These are phyloP conservation scores for Oemleria cerasiformis DNA, from an alignment of 306 rosid species.

Conservation along the genomic window DNA sequence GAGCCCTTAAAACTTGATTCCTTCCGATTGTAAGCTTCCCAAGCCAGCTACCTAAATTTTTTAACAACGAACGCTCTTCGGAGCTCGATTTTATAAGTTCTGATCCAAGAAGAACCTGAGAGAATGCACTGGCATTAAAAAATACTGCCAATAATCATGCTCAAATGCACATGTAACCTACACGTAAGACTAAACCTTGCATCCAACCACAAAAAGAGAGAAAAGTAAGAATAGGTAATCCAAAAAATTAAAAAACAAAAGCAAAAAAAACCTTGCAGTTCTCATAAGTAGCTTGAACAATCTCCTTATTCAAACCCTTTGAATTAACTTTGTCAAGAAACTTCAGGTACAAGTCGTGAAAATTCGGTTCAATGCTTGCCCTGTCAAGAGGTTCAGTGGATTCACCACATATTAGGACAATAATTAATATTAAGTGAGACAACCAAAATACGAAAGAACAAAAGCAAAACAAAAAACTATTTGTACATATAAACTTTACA, in stretches of 20 bases:
- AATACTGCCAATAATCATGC: neutral
- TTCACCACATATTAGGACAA: neutral
- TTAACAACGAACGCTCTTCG: conserved; percentile 95
- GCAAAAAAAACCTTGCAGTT: conserved; percentile 81
- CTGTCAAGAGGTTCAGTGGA: conserved; percentile 37
- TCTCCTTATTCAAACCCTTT: conserved; percentile 78
- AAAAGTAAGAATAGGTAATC: neutral
- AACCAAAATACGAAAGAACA: neutral
- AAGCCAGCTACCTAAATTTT: conserved; percentile 98
- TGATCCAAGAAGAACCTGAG: conserved; percentile 93
- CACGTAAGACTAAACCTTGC: neutral
- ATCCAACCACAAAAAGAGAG: neutral
- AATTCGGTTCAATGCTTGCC: conserved; percentile 98
- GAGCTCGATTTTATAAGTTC: conserved; percentile 97
- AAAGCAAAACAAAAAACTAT: neutral
- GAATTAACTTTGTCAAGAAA: conserved; percentile 85
- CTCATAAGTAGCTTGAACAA: conserved; percentile 84
- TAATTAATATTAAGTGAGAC: neutral
- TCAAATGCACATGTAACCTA: conserved; percentile 9
- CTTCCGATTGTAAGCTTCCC: conserved; percentile 97
- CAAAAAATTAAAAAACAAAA: neutral
- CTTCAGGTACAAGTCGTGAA: conserved; percentile 90
- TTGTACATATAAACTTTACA: neutral
- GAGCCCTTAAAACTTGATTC: conserved; percentile 93
- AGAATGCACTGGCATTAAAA: neutral